phyloP scores from a whole-genome alignment of 2,329 filamentous ascomycete species.

The Diplodia seriata region DNA sequence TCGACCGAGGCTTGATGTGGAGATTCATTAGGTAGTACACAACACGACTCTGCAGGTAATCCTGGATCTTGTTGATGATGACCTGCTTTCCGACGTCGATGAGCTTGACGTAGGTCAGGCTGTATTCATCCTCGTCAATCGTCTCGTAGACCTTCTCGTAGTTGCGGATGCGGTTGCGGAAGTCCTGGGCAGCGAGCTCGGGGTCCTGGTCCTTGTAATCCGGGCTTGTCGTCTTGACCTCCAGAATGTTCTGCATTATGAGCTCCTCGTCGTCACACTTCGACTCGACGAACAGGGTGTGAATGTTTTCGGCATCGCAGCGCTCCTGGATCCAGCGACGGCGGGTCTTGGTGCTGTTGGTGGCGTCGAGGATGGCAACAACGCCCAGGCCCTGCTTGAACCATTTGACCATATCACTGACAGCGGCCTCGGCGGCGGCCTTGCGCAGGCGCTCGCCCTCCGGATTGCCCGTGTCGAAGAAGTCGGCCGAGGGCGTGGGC shows the following conservation, averaged over 20 bases:
- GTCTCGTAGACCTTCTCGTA: constrained; percentile 98
- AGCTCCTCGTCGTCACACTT: constrained; percentile 95
- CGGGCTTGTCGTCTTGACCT: constrained; percentile 95
- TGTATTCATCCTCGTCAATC: constrained; percentile 84
- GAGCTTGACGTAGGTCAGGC: constrained; percentile 95
- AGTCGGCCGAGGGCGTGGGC: constrained; percentile 88
- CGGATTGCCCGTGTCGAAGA: constrained; percentile 89
- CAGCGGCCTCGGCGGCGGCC: constrained; percentile 88
- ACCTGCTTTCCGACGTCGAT: constrained; percentile 96
- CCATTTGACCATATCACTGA: constrained; percentile 94
- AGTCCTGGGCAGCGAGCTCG: constrained; percentile 87
- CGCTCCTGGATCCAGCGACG: constrained; percentile 89
- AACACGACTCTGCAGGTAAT: constrained; percentile 94
- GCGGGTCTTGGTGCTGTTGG: constrained; percentile 90
- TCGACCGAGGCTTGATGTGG: constrained; percentile 93
- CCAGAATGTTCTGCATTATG: constrained; percentile 97
- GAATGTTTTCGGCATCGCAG: constrained; percentile 77
- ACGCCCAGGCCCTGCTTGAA: constrained; percentile 78
- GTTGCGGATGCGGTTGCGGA: constrained; percentile 91
- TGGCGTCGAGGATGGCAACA: constrained; percentile 94
- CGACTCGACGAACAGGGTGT: constrained; percentile 95
- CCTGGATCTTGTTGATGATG: constrained; percentile 96
- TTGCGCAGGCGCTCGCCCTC: constrained; percentile 89
- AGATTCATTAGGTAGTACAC: constrained; percentile 99
- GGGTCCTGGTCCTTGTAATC: constrained; percentile 96